Percentiles rank a stretch among this genome's conserved stretches.
These are phyloP conservation scores for Sugiyamaella neomexicana DNA, from an alignment of 1,139 yeast species.

Conservation along the genomic window DNA sequence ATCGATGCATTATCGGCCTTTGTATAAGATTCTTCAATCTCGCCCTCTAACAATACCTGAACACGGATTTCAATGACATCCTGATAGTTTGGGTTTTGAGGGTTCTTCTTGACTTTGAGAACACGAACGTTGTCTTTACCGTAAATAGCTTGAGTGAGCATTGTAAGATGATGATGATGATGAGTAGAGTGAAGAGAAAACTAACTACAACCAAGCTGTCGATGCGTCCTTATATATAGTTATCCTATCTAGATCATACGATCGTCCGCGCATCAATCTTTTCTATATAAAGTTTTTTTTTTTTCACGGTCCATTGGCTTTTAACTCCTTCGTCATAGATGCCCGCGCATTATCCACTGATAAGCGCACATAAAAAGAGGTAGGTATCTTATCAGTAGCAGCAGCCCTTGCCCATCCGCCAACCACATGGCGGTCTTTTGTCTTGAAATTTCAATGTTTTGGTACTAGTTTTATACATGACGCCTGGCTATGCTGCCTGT, in stretches of 20 bases:
- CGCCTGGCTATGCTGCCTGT: too few relatives aligned
- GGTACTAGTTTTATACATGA: too few relatives aligned
- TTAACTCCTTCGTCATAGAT: too few relatives aligned
- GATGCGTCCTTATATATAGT: too few relatives aligned
- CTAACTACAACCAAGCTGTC: too few relatives aligned
- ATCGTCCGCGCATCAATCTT: background rate
- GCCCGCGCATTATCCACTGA: conserved; percentile 10
- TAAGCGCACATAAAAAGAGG: background rate
- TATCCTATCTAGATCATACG: background rate
- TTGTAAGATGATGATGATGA: background rate
- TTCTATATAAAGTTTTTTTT: too few relatives aligned
- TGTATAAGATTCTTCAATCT: conserved; percentile 76
- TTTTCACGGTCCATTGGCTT: background rate
- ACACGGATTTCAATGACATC: conserved; percentile 85
- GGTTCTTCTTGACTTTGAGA: conserved; percentile 79
- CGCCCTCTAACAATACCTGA: conserved; percentile 70
- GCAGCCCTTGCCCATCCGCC: conserved; percentile 1
- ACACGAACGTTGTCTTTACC: conserved; percentile 93
- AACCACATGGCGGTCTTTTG: background rate
- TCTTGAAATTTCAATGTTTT: too few relatives aligned
- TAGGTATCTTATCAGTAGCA: conserved; percentile 6
- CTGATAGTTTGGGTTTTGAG: conserved; percentile 66
- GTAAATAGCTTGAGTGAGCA: conserved; percentile 55
- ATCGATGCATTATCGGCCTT: conserved; percentile 83
- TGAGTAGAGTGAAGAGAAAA: too few relatives aligned